Evolutionary conservation across 2,329 filamentous ascomycete genomes (phyloP), one percentile per base, ranked within the genome.

Genomic region (Tothia fuscella): DNA sequence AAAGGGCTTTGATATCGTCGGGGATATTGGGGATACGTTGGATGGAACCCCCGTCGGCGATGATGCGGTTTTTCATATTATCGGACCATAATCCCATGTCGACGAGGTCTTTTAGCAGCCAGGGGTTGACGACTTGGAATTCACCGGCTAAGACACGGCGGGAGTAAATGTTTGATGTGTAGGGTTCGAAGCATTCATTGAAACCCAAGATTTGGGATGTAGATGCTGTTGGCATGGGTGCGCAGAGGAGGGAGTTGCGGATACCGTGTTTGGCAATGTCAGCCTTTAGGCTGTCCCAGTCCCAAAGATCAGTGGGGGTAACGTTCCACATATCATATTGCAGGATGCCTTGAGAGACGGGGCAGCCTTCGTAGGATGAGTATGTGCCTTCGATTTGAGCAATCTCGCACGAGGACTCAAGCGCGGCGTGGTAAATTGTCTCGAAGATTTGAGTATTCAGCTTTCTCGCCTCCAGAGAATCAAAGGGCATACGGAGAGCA

Each of bases 21-120:
- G 91, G 89, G 48, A 98, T 95, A 66, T 93, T 96, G 58, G 89
- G 84, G 49, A 98, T 89, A 64, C 91, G 89, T 65, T 96, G 91
- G 43, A 98, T 82, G 16, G 89, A 96, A 51, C 91, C 91, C 51
- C 85, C 85, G 48, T 95, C 89, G 44, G 91, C 82, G 56, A 98
- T 98, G 72, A 98, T 98, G 55, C 91, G 87, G 73, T 98, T 98
- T 80, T 98, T 98, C 91, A 98, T 98, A 69, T 87, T 86, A 66
- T 98, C 89, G 36, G 89, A 95, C 91, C 91, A 98, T 33, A 98
- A 74, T 47, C 91, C 91, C 70, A 95, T 84, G 58, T 98, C 91
- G 52, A 98, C 91, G 22, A 98, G 78, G 56, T 98, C 91, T 73
- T 94, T 95, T 47, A 98, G 78, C 48, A 98, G 68, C 91, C 91